Conservation (phyloP, 2,329 filamentous ascomycete genomes). For the Nakataea oryzae region DNA sequence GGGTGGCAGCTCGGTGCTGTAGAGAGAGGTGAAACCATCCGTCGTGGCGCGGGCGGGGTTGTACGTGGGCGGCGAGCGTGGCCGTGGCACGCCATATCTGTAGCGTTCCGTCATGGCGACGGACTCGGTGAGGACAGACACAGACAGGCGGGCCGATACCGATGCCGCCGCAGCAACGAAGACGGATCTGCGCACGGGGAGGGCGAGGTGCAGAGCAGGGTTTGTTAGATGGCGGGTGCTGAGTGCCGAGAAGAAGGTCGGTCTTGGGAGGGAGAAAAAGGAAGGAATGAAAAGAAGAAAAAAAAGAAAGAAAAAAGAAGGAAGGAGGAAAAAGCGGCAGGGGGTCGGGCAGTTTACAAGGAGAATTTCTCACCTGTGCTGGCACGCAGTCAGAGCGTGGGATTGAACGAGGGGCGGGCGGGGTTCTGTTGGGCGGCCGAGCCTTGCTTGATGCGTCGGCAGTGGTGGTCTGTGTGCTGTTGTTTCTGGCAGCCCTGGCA, state of each 20-base stretch:
- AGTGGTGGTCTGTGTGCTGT: neutral
- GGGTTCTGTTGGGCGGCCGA: neutral
- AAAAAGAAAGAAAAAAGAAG: neutral
- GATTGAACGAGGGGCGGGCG: neutral
- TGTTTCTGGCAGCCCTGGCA: neutral
- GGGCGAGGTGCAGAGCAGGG: neutral
- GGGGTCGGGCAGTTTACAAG: neutral
- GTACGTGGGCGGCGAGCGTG: conserved; percentile 1
- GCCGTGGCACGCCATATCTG: conserved; percentile 3
- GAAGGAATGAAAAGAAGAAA: neutral
- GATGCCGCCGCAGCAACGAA: neutral
- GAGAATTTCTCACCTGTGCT: neutral
- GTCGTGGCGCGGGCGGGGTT: conserved; percentile 2
- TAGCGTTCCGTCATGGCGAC: conserved; percentile 2
- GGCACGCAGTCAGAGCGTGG: neutral
- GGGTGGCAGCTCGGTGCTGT: conserved; percentile 1
- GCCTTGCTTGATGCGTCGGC: neutral
- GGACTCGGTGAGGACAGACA: neutral
- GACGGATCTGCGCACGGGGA: neutral
- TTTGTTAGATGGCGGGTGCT: neutral
- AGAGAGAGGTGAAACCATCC: conserved; percentile 1
- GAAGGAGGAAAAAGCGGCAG: neutral
- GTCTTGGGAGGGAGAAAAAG: no score
- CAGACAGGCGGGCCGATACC: no score
- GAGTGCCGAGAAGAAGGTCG: neutral